A percentile compares a stretch with the other conserved stretches of the same genome.
phyloP scores from a whole-genome alignment of 257 asterid genomes.

The Paraleonurus japonicus region DNA sequence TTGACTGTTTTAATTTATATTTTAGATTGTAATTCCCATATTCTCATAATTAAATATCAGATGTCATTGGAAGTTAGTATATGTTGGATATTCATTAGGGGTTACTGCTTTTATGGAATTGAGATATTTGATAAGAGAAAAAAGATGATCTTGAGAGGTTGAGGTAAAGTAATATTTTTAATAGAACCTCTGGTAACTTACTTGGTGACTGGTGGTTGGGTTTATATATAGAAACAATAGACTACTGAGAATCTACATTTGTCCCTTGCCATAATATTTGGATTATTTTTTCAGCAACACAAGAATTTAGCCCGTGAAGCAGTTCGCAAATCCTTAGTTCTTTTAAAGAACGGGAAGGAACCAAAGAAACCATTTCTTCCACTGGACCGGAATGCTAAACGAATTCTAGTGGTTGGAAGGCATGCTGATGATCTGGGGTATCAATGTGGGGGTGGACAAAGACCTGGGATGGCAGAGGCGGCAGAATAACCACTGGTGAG shows the following conservation, averaged over 20 bases:
- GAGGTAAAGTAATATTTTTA: neutral
- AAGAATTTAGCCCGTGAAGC: conserved; percentile 84
- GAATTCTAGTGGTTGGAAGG: conserved; percentile 61
- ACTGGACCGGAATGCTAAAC: conserved; percentile 47
- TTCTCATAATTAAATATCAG: neutral
- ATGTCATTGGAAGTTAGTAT: neutral
- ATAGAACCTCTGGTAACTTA: neutral
- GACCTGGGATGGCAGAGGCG: conserved; percentile 78
- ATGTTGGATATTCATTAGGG: neutral
- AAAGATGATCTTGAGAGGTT: neutral
- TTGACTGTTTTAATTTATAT: too few relatives aligned
- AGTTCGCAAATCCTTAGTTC: conserved; percentile 76
- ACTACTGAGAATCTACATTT: neutral
- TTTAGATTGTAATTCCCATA: too few relatives aligned
- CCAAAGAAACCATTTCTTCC: conserved; percentile 62
- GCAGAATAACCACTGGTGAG: conserved; percentile 70
- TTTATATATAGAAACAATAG: neutral
- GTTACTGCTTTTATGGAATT: neutral
- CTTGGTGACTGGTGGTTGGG: neutral
- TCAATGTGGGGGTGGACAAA: conserved; percentile 90
- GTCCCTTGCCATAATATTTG: conserved; percentile 9
- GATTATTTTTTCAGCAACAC: conserved; percentile 50
- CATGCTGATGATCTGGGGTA: conserved; percentile 78
- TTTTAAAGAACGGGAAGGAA: conserved; percentile 71
- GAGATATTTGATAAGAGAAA: neutral